Conservation (phyloP, 139 green algal genomes). For the Astrephomene gubernaculifera region DNA sequence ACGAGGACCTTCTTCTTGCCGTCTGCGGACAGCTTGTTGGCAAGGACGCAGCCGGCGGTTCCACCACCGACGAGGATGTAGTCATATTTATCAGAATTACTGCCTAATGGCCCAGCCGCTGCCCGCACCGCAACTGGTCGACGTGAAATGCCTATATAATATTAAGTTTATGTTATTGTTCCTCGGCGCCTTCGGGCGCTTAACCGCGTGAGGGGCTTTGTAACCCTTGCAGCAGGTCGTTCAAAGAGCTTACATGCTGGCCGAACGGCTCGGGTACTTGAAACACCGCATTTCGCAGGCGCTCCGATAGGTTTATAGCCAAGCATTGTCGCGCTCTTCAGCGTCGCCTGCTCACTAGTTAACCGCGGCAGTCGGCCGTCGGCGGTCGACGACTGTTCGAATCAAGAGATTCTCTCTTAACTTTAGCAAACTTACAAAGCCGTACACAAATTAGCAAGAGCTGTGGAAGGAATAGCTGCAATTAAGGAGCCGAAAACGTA, state of each 20-base stretch:
- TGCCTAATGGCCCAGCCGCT: not conserved
- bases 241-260: not conserved
- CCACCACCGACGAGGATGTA: constrained; percentile 95
- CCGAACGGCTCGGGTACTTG: not conserved
- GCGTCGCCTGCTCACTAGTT: no score
- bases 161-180: no score
- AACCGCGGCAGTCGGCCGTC: no score
- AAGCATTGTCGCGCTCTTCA: constrained; percentile 2
- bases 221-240: no score
- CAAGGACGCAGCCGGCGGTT: constrained; percentile 89
- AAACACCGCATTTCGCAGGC: not conserved
- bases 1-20: constrained; percentile 85
- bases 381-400: no score
- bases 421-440: no score
- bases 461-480: no score
- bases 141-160: not conserved
- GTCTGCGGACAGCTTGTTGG: constrained; percentile 87
- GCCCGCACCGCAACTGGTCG: not conserved
- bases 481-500: no score
- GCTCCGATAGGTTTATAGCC: not conserved
- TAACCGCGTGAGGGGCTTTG: no score
- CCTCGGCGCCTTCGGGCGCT: no score
- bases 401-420: no score
- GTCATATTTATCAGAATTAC: constrained; percentile 81
- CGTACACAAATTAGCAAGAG: no score